A percentile compares a stretch with the other conserved stretches of the same genome.
These are phyloP conservation scores for Colletotrichum sp. DNA, from an alignment of 2,329 filamentous ascomycete species.

Conservation along the genomic window DNA sequence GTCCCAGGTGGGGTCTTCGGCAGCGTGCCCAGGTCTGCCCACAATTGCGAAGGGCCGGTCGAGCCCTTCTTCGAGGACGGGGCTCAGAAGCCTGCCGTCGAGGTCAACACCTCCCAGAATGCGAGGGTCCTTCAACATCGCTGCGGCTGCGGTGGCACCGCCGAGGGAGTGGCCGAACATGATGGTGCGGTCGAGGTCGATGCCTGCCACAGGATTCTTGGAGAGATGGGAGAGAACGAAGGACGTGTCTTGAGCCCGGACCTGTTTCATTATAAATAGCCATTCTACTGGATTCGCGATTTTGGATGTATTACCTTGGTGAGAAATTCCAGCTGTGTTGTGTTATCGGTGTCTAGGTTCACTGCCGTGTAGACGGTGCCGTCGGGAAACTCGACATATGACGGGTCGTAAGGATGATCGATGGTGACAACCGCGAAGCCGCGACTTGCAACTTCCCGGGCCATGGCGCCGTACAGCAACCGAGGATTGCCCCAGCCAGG, in stretches of 20 bases:
- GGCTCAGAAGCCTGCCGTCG: slow-evolving; percentile 41
- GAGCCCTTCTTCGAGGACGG: slow-evolving; percentile 30
- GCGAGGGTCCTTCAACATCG: slow-evolving; percentile 32
- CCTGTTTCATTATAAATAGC: slow-evolving; percentile 17
- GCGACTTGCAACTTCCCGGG: slow-evolving; percentile 48
- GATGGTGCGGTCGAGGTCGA: slow-evolving; percentile 32
- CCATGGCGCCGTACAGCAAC: slow-evolving; percentile 46
- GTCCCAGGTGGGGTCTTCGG: slow-evolving; percentile 36
- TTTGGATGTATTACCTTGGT: slow-evolving; percentile 22
- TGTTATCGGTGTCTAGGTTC: slow-evolving; percentile 24
- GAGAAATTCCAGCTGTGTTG: slow-evolving; percentile 20
- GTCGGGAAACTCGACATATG: slow-evolving; percentile 51
- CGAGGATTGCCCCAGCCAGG: slow-evolving; percentile 48
- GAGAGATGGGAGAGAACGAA: slow-evolving; percentile 41
- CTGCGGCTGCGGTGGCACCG: slow-evolving; percentile 39
- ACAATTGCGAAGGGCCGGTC: slow-evolving; percentile 33
- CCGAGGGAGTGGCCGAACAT: slow-evolving; percentile 46
- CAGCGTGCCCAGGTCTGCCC: slow-evolving; percentile 31
- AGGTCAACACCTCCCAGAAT: slow-evolving; percentile 43
- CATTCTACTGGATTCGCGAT: neutral
- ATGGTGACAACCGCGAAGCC: slow-evolving; percentile 51
- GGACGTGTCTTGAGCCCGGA: slow-evolving; percentile 37
- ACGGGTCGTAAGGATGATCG: slow-evolving; percentile 53
- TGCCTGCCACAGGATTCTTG: slow-evolving; percentile 25
- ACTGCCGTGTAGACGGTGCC: slow-evolving; percentile 30